A percentile compares a stretch with the other conserved stretches of the same genome.
Conservation (phyloP, 2,329 filamentous ascomycete species). For the Pezicula rhizophila region DNA sequence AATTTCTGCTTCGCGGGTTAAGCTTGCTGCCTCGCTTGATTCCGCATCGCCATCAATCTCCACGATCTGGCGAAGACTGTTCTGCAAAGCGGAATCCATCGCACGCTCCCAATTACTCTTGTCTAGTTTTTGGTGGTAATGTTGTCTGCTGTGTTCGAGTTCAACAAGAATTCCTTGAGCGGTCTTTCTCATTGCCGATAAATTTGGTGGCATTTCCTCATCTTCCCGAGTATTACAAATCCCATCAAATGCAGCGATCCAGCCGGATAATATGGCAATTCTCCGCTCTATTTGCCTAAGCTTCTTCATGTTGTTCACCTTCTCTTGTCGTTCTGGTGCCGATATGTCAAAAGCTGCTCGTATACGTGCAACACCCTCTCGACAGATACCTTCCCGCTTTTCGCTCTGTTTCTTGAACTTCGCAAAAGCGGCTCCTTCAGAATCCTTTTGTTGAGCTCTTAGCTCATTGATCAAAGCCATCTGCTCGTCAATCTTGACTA, state of each 20-base stretch:
- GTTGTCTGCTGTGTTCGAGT: constrained; percentile 82
- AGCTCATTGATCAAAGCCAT: constrained; percentile 95
- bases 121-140: constrained; percentile 78
- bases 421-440: constrained; percentile 71
- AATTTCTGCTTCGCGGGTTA: constrained; percentile 78
- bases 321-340: constrained; percentile 69
- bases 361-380: constrained; percentile 75
- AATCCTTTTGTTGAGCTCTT: constrained; percentile 85
- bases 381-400: constrained; percentile 69
- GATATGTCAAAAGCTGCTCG: constrained; percentile 81
- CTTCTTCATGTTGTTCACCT: constrained; percentile 72
- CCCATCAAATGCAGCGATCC: constrained; percentile 86
- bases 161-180: constrained; percentile 85
- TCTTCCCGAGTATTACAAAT: constrained; percentile 68
- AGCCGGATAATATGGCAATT: constrained; percentile 79
- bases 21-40: constrained; percentile 60
- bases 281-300: constrained; percentile 77
- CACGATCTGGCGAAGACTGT: constrained; percentile 73
- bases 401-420: constrained; percentile 90
- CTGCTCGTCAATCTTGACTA: constrained; percentile 99
- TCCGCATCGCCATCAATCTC: constrained; percentile 62
- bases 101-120: constrained; percentile 82
- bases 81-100: constrained; percentile 81
- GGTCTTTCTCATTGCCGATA: constrained; percentile 75
- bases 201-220: constrained; percentile 62